Base-by-base conservation (phyloP, 163 green algal genomes). In the Chloromonas sp. region DNA sequence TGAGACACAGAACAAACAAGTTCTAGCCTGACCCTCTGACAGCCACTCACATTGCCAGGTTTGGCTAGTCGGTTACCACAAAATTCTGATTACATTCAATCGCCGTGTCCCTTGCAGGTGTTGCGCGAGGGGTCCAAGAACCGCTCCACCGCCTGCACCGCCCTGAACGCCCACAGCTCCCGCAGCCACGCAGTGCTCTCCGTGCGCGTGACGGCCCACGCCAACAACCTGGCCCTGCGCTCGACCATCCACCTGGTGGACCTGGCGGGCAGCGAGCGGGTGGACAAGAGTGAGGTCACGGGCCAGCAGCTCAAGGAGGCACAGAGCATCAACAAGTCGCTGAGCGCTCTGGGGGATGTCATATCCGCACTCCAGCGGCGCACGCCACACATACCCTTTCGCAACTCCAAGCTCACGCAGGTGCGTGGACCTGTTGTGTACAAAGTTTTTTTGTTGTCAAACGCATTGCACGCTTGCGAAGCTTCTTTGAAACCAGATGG, bases 371-470 rank as follows among this genome's bases (percentile, higher is more conserved):
- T 98, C 83, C 91, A 95, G 88, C 85, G 78, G 0, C 88, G 88
- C 78, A 85, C 66, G 60, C 11, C 88, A 8, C 94, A 98, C 89
- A 86, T 97, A 57, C 94, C 94, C 62, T 97, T 96, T 91, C 92
- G 94, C 87, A 97, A 97, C 91, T 94, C 88, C 86, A 96, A 95
- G 87, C 92, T 97, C 5, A 97, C 94, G 0, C 86, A 91, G 87
- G 89, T 91, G 11, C 58, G 83, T 66, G 13, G 36, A 36, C 36
- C 36, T 81, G 14, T 81, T 57, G 14, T 81, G 76, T 15, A 81
- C 15, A 5, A 3, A 81, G 76, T 77, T 77, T 77, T 14, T 77
- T 14, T 77, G 70, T 14, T 77, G 70, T 11, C 14, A 11, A 77
- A 77, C 70, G 15, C 36, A 36, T 36, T 36, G 36, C 36, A 36